Base-by-base conservation (phyloP, 768 basidiomycete genomes). In the Xanthoconium stramineum region DNA sequence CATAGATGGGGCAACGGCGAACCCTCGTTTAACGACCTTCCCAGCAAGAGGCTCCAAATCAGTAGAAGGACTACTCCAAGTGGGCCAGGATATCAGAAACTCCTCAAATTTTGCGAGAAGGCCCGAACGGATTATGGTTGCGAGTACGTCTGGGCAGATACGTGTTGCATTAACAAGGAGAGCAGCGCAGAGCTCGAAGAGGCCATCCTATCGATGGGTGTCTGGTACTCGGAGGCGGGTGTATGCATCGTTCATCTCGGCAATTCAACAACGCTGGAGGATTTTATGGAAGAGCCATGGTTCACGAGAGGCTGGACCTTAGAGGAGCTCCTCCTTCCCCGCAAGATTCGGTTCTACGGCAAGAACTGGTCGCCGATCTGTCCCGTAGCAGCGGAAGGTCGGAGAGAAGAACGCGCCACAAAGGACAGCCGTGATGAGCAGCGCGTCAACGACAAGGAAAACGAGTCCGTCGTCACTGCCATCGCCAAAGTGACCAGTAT, bases 61-160 rank as follows among this genome's bases (percentile, higher is more conserved):
- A 52, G 35, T 48, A 60, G 52, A 54, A 58, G 40, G 19, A 9
- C 66, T 4, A 15, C 50, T 20, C 65, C 57, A 8, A 55, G 19
- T n/a, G 67, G 65, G 15, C 51, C 52, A 15, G 67, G 66, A 24
- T 68, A 66, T 46, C 59, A 63, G 19, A 68, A 70, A 46, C 64
- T 70, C 14, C 32, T 53, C 52, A 63, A 57, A 40, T 70, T 68
- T 35, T 68, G 67, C 28, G 63, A 70, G 14, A 70, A 63, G 37
- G 68, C 68, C 28, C 19, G 61, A 20, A 14, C 30, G 14, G 66
- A 68, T 20, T 69, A 65, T 13, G 61, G 62, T 13, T 61, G 66
- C 43, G 56, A 67, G 57, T 61, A 68, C 39, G 70, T 58, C 49
- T 73, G 66, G 67, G 39, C 66, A 50, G 66, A 67, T 33, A 67